Percentiles rank a stretch among this genome's conserved stretches.
Evolutionary conservation across 768 basidiomycete species (phyloP).

Genomic region (Amanita brunnescens): DNA sequence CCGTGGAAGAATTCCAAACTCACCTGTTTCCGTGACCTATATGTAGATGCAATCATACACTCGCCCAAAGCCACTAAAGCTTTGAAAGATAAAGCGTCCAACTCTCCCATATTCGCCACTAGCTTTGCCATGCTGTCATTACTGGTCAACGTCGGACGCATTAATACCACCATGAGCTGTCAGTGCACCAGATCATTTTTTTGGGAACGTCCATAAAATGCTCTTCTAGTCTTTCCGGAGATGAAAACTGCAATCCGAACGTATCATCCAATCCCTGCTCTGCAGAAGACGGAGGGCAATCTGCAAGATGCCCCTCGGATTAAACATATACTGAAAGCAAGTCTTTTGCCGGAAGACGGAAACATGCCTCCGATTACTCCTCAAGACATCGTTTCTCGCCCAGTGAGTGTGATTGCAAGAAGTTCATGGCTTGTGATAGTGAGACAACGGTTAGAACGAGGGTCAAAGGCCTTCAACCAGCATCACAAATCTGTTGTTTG

Average conservation of each 20-base stretch:
- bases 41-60: slow-evolving; percentile 38
- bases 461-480: slow-evolving; percentile 58
- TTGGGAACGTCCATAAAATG: slow-evolving; percentile 5
- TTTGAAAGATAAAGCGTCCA: slow-evolving; percentile 64
- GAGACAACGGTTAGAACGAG: slow-evolving; percentile 25
- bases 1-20: slow-evolving; percentile 31
- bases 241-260: slow-evolving; percentile 72
- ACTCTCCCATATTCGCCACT: slow-evolving; percentile 46
- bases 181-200: slow-evolving; percentile 19
- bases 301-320: slow-evolving; percentile 74
- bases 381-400: slow-evolving; percentile 43
- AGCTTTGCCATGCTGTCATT: slow-evolving; percentile 72
- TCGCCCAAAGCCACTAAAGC: slow-evolving; percentile 63
- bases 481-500: slow-evolving; percentile 62
- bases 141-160: slow-evolving; percentile 69
- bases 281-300: slow-evolving; percentile 62
- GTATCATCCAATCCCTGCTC: slow-evolving; percentile 68
- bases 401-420: slow-evolving; percentile 30
- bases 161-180: slow-evolving; percentile 84
- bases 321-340: slow-evolving; percentile 64
- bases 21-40: slow-evolving; percentile 52
- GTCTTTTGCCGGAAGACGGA: slow-evolving; percentile 38
- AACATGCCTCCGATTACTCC: slow-evolving; percentile 43
- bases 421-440: slow-evolving; percentile 1
- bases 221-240: slow-evolving; percentile 57